phyloP scores from a whole-genome alignment of 2,329 filamentous ascomycete genomes.

The Colletotrichum plurivorum region DNA sequence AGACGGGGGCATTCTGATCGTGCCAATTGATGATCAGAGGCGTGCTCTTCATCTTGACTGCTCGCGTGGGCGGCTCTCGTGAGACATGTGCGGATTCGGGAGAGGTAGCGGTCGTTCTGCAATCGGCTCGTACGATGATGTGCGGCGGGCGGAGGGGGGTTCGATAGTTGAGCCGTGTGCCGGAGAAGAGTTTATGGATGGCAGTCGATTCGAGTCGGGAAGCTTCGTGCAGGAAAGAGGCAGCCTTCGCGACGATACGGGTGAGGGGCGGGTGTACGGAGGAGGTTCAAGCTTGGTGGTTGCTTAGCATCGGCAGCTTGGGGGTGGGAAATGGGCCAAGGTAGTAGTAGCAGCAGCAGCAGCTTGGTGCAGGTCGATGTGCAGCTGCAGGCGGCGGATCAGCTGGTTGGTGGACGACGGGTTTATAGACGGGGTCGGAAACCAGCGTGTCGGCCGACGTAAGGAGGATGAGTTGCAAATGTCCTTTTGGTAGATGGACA shows the following conservation, averaged over 20 bases:
- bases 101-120: conserved; percentile 3
- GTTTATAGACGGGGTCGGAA: conserved; percentile 9
- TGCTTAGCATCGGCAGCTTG: conserved; percentile 28
- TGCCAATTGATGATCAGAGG: conserved; percentile 99
- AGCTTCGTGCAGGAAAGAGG: conserved; percentile 29
- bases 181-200: conserved; percentile 9
- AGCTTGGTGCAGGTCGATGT: not conserved
- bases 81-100: conserved; percentile 31
- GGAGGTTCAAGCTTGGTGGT: conserved; percentile 31
- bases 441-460: not conserved
- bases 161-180: not conserved
- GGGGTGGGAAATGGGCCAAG: conserved; percentile 1
- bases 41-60: conserved; percentile 87
- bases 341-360: not conserved
- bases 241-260: conserved; percentile 10
- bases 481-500: not conserved
- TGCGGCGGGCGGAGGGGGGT: not conserved
- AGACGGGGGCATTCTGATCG: conserved; percentile 95
- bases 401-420: conserved; percentile 1
- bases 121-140: conserved; percentile 24
- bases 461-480: not conserved
- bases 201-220: conserved; percentile 26
- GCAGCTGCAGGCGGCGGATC: conserved; percentile 1
- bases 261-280: conserved; percentile 15
- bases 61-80: conserved; percentile 41